Evolutionary conservation across 2,329 filamentous ascomycete species (phyloP), one percentile per base, ranked within the genome.

Genomic region (Venturia effusa): DNA sequence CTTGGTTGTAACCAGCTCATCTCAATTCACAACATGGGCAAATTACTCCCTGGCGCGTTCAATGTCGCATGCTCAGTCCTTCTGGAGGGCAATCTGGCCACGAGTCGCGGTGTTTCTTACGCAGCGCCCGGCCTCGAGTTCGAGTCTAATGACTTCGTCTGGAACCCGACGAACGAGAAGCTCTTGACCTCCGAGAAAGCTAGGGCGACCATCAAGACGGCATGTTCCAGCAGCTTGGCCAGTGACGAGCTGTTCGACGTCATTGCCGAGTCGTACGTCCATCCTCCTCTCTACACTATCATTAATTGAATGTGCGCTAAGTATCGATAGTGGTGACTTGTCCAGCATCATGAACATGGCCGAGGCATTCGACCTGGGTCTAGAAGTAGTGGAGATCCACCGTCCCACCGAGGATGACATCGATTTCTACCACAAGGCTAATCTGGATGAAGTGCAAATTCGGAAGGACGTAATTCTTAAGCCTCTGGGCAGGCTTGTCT

Each of bases 11-110:
- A 51, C 22, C 45, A 97, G 74, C 79, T 94, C 41, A 83, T 83
- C 66, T 79, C 82, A 62, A 79, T 87, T 41, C 75, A 79, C 6
- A 71, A 80, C 34, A 76, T 88, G 8, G 76, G 78, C 1, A 66
- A 71, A 1, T 72, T 74, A 1, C 78, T 95, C 6, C 92, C 92
- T 0, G 92, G 92, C 0, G 75, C 83, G 13, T 97, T 96, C 80
- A 95, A 95, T 73, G 78, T 81, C n/a, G 87, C 89, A 0, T 88
- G 88, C 60, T 85, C 85, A 1, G 83, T 82, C 11, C 77, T 95
- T 0, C 90, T 89, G 69, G 84, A 82, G 1, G 85, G 84, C 1
- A 73, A 76, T 39, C 79, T 40, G 39, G 32, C 40, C 19, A 22
- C 11, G 13, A 51, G 22, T 34, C 55, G n/a, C 11, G 34, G 32